These are phyloP conservation scores for Pythium angustatum DNA, from an alignment of 352 stramenopile species.

Conservation along the genomic window DNA sequence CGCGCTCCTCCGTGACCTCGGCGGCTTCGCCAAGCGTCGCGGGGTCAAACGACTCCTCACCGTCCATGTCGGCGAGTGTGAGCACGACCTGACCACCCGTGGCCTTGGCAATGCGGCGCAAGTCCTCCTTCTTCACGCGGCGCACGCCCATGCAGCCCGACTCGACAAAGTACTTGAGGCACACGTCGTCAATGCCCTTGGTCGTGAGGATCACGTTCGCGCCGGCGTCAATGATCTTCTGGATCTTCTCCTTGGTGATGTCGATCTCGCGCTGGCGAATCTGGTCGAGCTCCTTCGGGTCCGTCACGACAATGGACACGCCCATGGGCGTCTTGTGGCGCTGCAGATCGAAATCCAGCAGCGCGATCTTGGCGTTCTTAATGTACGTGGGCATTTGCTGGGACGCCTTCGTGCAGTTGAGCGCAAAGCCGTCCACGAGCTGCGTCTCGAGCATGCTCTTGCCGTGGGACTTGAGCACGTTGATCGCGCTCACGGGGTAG, in stretches of 20 bases:
- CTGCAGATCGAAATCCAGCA: slow-evolving; percentile 99
- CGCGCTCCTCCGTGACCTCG: slow-evolving; percentile 94
- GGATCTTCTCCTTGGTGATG: slow-evolving; percentile 99
- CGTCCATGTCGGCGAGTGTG: slow-evolving; percentile 99
- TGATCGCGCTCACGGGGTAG: slow-evolving; percentile 98
- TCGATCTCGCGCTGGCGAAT: slow-evolving; percentile 99
- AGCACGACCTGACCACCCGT: slow-evolving; percentile 96
- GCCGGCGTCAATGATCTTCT: slow-evolving; percentile 98
- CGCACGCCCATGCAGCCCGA: slow-evolving; percentile 95
- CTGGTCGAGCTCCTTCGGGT: slow-evolving; percentile 96
- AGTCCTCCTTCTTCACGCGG: slow-evolving; percentile 98
- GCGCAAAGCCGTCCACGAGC: slow-evolving; percentile 95
- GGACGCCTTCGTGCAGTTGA: slow-evolving; percentile 96
- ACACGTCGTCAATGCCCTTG: slow-evolving; percentile 99
- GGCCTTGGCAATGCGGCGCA: slow-evolving; percentile 98
- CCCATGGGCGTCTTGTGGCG: slow-evolving; percentile 98
- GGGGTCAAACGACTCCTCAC: slow-evolving; percentile 96
- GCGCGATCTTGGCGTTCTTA: slow-evolving; percentile 94
- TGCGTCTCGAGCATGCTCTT: slow-evolving; percentile 89
- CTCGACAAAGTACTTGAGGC: slow-evolving; percentile 99
- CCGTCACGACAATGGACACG: slow-evolving; percentile 91
- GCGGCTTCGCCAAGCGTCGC: slow-evolving; percentile 91
- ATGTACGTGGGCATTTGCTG: slow-evolving; percentile 98
- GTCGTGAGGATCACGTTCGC: slow-evolving; percentile 99
- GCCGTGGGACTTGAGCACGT: slow-evolving; percentile 98